Evolutionary conservation across 768 basidiomycete species (phyloP).

Genomic region (Suillus plorans): DNA sequence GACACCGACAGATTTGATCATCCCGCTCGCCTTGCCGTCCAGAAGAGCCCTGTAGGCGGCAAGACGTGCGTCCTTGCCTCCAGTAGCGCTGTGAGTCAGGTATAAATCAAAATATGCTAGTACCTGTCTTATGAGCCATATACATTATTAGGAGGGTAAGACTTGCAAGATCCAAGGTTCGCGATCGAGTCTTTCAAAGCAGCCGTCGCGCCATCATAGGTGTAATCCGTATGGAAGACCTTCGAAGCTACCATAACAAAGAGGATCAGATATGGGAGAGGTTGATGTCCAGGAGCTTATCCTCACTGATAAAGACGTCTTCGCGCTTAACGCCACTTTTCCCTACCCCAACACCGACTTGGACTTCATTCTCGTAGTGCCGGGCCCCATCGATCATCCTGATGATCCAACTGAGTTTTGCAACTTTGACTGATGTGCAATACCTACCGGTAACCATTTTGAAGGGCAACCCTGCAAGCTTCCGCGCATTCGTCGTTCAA

Average conservation of each 20-base stretch:
- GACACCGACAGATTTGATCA: slow-evolving; percentile 64
- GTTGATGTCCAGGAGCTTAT: neutral
- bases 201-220: slow-evolving; percentile 49
- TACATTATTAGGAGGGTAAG: neutral
- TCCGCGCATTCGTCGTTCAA: slow-evolving; percentile 11
- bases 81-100: slow-evolving; percentile 65
- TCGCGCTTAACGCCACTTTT: slow-evolving; percentile 49
- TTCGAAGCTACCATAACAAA: slow-evolving; percentile 4
- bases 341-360: slow-evolving; percentile 51
- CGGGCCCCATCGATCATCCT: slow-evolving; percentile 57
- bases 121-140: slow-evolving; percentile 7
- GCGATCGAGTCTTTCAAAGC: slow-evolving; percentile 56
- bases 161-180: slow-evolving; percentile 50
- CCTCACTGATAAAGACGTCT: slow-evolving; percentile 61
- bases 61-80: slow-evolving; percentile 56
- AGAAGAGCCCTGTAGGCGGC: slow-evolving; percentile 67
- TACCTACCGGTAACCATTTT: slow-evolving; percentile 11
- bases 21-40: slow-evolving; percentile 54
- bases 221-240: slow-evolving; percentile 5
- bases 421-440: neutral
- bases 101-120: slow-evolving; percentile 63
- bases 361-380: slow-evolving; percentile 56
- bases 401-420: slow-evolving; percentile 4
- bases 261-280: neutral
- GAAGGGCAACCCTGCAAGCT: slow-evolving; percentile 11